Base-by-base conservation (phyloP, 148 eudicot genomes). In the Rhododendron henanense region DNA sequence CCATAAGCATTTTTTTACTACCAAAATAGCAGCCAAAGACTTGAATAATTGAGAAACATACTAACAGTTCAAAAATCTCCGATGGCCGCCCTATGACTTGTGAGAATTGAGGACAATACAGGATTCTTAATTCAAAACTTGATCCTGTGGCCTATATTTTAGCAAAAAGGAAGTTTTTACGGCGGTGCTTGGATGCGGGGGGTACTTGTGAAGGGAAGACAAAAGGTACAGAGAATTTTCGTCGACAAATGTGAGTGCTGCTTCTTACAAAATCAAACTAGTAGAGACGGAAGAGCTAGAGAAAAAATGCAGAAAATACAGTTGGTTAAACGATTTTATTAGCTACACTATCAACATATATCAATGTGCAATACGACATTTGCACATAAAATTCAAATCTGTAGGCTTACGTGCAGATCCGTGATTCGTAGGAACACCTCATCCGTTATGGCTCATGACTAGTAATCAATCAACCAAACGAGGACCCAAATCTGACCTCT, bases 381-480 rank as follows among this genome's bases (percentile, higher is more conserved):
- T 84, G 76, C 85, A 2, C 4, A 19, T 10, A 59, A 41, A 57
- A 28, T 50, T 51, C 18, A 41, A 21, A 23, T 61, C 25, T n/a
- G 11, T 39, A 83, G 55, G 76, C 80, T 51, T 50, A 84, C 85
- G 31, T 51, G 67, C 81, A 74, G 50, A 33, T 37, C 39, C 18
- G 61, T 82, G n/a, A 80, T 28, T 31, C 45, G 6, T 69, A 28
- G 87, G 83, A 45, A 21, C 65, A 39, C 3, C 37, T 47, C 35
- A 15, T 35, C 67, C 51, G 31, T 44, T 19, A 51, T 6, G 48
- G 77, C 45, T 51, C 14, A 18, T 10, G 51, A 31, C 51, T 50
- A 18, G 69, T 84, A n/a, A 59, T 44, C 44, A 39, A n/a, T 59
- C 55, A 55, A 78, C 71, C 21, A 37, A 51, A 37, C 51, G 8